Percentiles rank a stretch among this genome's conserved stretches.
Conservation (phyloP, 306 rosid species). For the Cucurbita argyrosperma region DNA sequence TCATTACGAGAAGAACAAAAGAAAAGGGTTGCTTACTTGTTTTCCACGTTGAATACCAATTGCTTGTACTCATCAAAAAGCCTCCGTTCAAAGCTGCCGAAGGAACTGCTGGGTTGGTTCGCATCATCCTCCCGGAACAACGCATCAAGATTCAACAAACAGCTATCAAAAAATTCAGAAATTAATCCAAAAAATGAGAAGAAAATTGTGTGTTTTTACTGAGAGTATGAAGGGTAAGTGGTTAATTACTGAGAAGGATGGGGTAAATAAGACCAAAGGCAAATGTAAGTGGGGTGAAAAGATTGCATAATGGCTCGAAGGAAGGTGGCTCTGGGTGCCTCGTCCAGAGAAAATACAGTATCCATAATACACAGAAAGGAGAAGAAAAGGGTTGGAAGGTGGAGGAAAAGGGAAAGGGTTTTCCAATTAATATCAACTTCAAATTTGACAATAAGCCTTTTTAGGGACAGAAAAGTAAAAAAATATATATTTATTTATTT, state of each 20-base stretch:
- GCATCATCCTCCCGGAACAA: conserved; percentile 24
- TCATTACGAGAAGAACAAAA: too few relatives aligned
- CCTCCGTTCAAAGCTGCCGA: conserved; percentile 20
- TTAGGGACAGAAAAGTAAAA: too few relatives aligned
- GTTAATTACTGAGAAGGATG: not conserved
- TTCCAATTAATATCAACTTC: too few relatives aligned
- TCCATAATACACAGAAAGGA: conserved; percentile 21
- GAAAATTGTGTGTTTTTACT: too few relatives aligned
- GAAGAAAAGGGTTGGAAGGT: too few relatives aligned
- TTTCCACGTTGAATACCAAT: conserved; percentile 21
- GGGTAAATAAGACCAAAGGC: conserved; percentile 48
- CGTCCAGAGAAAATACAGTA: conserved; percentile 26
- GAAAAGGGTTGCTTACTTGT: too few relatives aligned
- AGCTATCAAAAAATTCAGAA: conserved; percentile 11
- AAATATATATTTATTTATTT: too few relatives aligned
- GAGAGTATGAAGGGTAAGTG: too few relatives aligned
- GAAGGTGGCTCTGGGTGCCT: conserved; percentile 13
- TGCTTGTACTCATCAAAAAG: conserved; percentile 37
- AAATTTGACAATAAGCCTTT: too few relatives aligned
- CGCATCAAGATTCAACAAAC: conserved; percentile 53
- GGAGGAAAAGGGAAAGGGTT: too few relatives aligned
- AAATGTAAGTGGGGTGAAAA: conserved; percentile 54
- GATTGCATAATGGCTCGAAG: conserved; percentile 31
- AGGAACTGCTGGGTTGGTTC: too few relatives aligned
- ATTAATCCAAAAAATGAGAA: too few relatives aligned